Percentiles rank a stretch among this genome's conserved stretches.
phyloP scores from a whole-genome alignment of 192 early-diverging fungal genomes.

The Gaertneriomyces semiglobifer region DNA sequence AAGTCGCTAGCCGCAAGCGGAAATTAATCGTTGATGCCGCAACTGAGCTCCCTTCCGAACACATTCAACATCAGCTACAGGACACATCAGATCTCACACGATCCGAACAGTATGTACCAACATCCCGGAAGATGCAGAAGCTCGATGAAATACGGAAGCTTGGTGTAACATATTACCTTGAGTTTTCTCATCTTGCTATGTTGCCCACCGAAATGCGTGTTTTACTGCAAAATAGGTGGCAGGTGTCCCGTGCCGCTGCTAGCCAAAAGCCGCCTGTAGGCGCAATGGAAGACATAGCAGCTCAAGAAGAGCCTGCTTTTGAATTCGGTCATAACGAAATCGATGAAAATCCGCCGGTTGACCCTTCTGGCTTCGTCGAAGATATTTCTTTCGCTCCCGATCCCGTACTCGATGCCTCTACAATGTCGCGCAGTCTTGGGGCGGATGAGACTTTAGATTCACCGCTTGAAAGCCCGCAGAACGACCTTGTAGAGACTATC shows the following conservation, averaged over 20 bases:
- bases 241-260: not conserved
- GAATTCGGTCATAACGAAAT: not conserved
- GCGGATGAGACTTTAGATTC: too few relatives aligned
- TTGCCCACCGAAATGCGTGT: conserved; percentile 11
- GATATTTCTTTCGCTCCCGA: not conserved
- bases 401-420: not conserved
- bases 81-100: conserved; percentile 56
- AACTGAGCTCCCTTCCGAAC: conserved; percentile 63
- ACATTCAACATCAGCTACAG: conserved; percentile 47
- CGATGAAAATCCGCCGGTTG: not conserved
- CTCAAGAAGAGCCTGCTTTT: not conserved
- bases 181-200: conserved; percentile 29
- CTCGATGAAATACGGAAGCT: conserved; percentile 33
- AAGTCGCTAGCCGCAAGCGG: conserved; percentile 29
- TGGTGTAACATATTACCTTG: conserved; percentile 39
- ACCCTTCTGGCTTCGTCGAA: not conserved
- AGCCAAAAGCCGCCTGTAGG: not conserved
- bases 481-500: too few relatives aligned
- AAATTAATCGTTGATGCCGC: conserved; percentile 62
- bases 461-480: too few relatives aligned
- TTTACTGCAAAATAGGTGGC: conserved; percentile 5
- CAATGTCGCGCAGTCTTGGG: too few relatives aligned
- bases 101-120: conserved; percentile 38
- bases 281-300: not conserved
- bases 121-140: conserved; percentile 41